Percentiles rank a stretch among this genome's conserved stretches.
phyloP scores from a whole-genome alignment of 495 filamentous ascomycete genomes.

The Trypethelium eluteriae region DNA sequence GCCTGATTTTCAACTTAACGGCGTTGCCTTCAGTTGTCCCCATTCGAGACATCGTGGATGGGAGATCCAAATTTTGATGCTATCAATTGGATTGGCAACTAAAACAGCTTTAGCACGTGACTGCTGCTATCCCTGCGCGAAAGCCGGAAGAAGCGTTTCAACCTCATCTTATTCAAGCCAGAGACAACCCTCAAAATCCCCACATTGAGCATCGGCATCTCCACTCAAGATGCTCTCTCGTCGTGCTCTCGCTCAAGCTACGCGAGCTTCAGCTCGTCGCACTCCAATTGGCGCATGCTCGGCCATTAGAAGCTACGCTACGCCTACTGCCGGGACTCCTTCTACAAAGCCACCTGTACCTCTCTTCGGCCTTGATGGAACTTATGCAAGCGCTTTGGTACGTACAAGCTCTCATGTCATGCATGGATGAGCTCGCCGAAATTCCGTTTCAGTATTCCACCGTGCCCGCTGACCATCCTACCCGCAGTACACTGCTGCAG shows the following conservation, averaged over 20 bases:
- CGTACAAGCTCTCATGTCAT: conserved; percentile 29
- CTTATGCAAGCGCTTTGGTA: conserved; percentile 97
- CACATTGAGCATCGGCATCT: background rate
- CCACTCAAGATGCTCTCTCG: conserved; percentile 52
- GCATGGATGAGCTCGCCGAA: background rate
- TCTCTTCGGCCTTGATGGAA: conserved; percentile 92
- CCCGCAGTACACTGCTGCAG: conserved; percentile 83
- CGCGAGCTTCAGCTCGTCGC: conserved; percentile 49
- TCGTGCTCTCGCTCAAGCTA: conserved; percentile 52
- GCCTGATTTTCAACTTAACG: too few species aligned
- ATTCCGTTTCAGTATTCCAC: background rate
- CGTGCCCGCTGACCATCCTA: background rate
- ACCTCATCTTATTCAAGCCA: background rate
- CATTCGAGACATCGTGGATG: too few species aligned
- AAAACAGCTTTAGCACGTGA: too few species aligned
- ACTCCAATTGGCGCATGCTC: conserved; percentile 33
- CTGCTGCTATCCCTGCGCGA: background rate
- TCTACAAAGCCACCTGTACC: conserved; percentile 69
- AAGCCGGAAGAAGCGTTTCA: background rate
- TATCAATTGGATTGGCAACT: too few species aligned
- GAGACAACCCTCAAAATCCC: background rate
- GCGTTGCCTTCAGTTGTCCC: too few species aligned
- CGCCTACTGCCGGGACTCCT: conserved; percentile 47
- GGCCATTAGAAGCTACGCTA: conserved; percentile 61
- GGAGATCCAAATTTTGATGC: too few species aligned